These are phyloP conservation scores for Pseudopediastrum boryanum DNA, from an alignment of 139 green algal species.

Conservation along the genomic window DNA sequence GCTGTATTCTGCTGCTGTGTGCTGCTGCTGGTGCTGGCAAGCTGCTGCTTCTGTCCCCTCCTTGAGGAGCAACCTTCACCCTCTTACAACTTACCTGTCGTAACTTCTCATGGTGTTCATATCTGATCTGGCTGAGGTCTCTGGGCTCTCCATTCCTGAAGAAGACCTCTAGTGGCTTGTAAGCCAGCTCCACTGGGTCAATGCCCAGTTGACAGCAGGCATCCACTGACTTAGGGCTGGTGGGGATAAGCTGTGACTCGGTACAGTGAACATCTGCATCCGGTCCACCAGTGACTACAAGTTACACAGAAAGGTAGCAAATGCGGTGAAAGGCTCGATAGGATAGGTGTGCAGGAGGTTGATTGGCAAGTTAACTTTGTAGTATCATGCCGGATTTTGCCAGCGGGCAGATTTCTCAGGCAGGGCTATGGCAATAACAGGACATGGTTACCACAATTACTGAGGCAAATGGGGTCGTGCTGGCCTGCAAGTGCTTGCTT, in stretches of 20 bases:
- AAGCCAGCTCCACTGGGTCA: slow-evolving; percentile 78
- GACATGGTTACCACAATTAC: no score
- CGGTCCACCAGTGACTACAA: slow-evolving; percentile 3
- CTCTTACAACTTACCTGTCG: slow-evolving; percentile 70
- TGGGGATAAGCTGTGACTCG: slow-evolving; percentile 61
- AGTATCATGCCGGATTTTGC: not conserved
- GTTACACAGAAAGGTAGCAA: not conserved
- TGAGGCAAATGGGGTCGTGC: slow-evolving; percentile 7
- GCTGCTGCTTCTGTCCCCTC: not conserved
- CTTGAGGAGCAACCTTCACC: no score
- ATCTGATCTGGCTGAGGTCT: slow-evolving; percentile 71
- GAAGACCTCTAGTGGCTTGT: slow-evolving; percentile 67
- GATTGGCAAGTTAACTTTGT: not conserved
- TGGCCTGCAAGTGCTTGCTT: not conserved
- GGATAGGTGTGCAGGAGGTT: not conserved
- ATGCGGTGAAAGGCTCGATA: not conserved
- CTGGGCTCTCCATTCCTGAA: slow-evolving; percentile 50
- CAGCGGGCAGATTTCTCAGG: not conserved
- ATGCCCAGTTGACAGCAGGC: slow-evolving; percentile 84
- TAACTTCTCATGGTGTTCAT: slow-evolving; percentile 67
- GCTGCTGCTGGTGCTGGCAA: not conserved
- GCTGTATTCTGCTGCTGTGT: not conserved
- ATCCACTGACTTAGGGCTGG: slow-evolving; percentile 79
- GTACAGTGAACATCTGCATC: slow-evolving; percentile 52
- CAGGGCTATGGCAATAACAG: no score